Percentiles rank a stretch among this genome's conserved stretches.
These are phyloP conservation scores for Penicillium egyptiacum DNA, from an alignment of 495 filamentous ascomycete species.

Conservation along the genomic window DNA sequence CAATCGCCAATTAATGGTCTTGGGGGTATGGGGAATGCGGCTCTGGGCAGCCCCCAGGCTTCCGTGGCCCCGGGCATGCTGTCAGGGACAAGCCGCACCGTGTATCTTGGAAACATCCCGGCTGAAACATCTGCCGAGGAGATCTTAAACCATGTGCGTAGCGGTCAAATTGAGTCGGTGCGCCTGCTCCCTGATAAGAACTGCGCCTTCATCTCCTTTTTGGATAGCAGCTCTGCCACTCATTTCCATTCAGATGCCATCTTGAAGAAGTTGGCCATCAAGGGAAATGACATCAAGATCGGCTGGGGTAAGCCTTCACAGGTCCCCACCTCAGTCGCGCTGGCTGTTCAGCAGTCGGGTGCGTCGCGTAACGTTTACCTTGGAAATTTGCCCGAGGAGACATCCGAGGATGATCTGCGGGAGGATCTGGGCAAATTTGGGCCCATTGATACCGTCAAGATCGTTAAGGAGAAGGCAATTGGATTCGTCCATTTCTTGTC, in stretches of 20 bases:
- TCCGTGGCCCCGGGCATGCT: constrained; percentile 77
- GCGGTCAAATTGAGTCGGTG: constrained; percentile 97
- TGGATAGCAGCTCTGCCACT: constrained; percentile 93
- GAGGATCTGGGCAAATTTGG: constrained; percentile 97
- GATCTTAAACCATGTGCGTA: constrained; percentile 93
- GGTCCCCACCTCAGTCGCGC: constrained; percentile 92
- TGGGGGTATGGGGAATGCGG: constrained; percentile 56
- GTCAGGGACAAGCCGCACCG: constrained; percentile 90
- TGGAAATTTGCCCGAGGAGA: constrained; percentile 87
- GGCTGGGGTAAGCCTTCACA: constrained; percentile 99
- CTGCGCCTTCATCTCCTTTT: constrained; percentile 98
- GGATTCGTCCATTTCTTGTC: constrained; percentile 98
- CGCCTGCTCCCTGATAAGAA: constrained; percentile 97
- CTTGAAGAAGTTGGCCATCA: constrained; percentile 96
- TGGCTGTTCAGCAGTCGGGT: constrained; percentile 95
- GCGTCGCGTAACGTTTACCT: constrained; percentile 98
- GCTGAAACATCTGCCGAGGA: constrained; percentile 98
- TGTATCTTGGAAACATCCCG: constrained; percentile 97
- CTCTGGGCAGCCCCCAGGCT: constrained; percentile 61
- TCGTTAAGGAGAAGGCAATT: constrained; percentile 97
- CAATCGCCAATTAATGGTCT: constrained; percentile 84
- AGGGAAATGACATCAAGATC: constrained; percentile 98
- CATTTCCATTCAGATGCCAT: constrained; percentile 99
- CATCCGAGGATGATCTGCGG: constrained; percentile 85
- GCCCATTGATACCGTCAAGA: constrained; percentile 94